Conservation (phyloP, 306 rosid genomes). For the Elaeagnus macrophylla region DNA sequence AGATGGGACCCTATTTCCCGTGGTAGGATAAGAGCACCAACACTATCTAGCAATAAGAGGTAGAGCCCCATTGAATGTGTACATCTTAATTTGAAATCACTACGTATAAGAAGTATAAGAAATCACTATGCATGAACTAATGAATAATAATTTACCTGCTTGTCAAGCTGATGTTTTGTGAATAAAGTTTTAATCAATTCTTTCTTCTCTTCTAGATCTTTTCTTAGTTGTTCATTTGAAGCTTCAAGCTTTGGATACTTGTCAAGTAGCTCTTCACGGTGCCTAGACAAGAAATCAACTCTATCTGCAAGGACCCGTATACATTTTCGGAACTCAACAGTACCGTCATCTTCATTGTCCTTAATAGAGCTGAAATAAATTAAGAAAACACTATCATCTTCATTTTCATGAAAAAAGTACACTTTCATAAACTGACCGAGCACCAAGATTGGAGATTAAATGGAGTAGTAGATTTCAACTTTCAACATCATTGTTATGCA, state of each 20-base stretch:
- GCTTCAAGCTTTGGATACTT: conserved; percentile 64
- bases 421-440: too few species aligned
- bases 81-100: too few species aligned
- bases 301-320: conserved; percentile 63
- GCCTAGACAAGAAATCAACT: conserved; percentile 65
- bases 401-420: conserved; percentile 8
- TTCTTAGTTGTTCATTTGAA: conserved; percentile 62
- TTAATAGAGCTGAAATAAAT: conserved; percentile 55
- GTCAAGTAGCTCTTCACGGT: conserved; percentile 70
- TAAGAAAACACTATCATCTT: conserved; percentile 14
- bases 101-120: neutral
- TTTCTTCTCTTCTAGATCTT: conserved; percentile 74
- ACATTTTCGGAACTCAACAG: conserved; percentile 70
- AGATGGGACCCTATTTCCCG: too few species aligned
- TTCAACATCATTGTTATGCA: too few species aligned
- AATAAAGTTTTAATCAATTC: conserved; percentile 74
- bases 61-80: too few species aligned
- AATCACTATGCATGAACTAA: conserved; percentile 4
- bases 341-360: conserved; percentile 80
- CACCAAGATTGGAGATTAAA: too few species aligned
- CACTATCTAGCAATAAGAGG: too few species aligned
- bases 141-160: conserved; percentile 52
- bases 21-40: too few species aligned
- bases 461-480: too few species aligned
- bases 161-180: conserved; percentile 85